phyloP scores from a whole-genome alignment of 768 basidiomycete genomes.

The Rhizopogon roseolus region DNA sequence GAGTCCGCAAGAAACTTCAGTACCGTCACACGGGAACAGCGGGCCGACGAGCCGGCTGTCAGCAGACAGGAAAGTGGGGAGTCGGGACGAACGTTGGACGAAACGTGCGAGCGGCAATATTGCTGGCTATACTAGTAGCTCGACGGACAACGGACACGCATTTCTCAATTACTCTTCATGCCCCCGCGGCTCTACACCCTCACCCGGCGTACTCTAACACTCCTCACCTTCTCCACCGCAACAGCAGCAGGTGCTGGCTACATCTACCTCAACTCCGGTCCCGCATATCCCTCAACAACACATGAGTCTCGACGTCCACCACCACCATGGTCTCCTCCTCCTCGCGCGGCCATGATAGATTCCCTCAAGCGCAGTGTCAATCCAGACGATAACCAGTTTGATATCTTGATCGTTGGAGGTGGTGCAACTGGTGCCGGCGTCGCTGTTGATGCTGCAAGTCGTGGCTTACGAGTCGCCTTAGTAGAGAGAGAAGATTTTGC shows the following conservation, averaged over 20 bases:
- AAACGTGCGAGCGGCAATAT: no score
- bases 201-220: slow-evolving; percentile 50
- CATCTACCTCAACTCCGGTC: slow-evolving; percentile 71
- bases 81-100: no score
- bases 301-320: slow-evolving; percentile 67
- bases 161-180: neutral
- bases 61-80: neutral
- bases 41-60: no score
- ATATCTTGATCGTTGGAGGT: slow-evolving; percentile 84
- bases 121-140: no score
- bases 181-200: slow-evolving; percentile 31
- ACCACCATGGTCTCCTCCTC: slow-evolving; percentile 75
- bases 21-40: neutral
- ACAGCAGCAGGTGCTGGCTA: slow-evolving; percentile 56
- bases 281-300: slow-evolving; percentile 59
- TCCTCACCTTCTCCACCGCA: slow-evolving; percentile 48
- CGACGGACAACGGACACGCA: neutral
- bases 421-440: slow-evolving; percentile 96
- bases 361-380: slow-evolving; percentile 31
- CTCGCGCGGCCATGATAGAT: slow-evolving; percentile 59
- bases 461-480: slow-evolving; percentile 88
- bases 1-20: no score
- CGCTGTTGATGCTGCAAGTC: slow-evolving; percentile 90
- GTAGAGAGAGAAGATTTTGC: slow-evolving; percentile 93
- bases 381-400: slow-evolving; percentile 47